These are phyloP conservation scores for Bremia lactucae DNA, from an alignment of 352 stramenopile species.

Conservation along the genomic window DNA sequence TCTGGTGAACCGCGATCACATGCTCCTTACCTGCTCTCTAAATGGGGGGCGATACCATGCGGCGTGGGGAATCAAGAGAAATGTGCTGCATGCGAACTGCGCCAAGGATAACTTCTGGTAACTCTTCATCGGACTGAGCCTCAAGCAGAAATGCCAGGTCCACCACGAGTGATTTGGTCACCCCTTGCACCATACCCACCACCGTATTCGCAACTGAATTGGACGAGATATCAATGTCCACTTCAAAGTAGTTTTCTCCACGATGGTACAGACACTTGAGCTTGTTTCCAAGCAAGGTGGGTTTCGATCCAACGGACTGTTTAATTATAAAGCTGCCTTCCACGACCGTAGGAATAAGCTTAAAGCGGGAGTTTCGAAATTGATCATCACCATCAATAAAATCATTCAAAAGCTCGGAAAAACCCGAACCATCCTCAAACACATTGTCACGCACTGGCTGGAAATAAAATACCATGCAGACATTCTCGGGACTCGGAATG, in stretches of 20 bases:
- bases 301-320: conserved; percentile 90
- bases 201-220: conserved; percentile 87
- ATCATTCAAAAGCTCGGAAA: conserved; percentile 82
- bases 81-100: conserved; percentile 74
- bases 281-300: conserved; percentile 94
- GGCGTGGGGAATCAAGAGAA: conserved; percentile 65
- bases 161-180: conserved; percentile 83
- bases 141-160: conserved; percentile 86
- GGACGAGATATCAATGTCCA: conserved; percentile 92
- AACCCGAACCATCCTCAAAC: conserved; percentile 81
- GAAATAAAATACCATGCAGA: conserved; percentile 82
- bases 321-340: conserved; percentile 96
- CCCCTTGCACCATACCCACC: conserved; percentile 82
- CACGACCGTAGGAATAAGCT: conserved; percentile 94
- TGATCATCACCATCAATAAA: conserved; percentile 91
- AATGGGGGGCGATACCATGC: conserved; percentile 31
- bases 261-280: conserved; percentile 86
- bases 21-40: not conserved
- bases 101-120: conserved; percentile 74
- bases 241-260: conserved; percentile 91
- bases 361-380: conserved; percentile 95
- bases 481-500: conserved; percentile 71
- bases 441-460: conserved; percentile 65
- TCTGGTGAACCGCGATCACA: too few species aligned
- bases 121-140: conserved; percentile 75